Conservation (phyloP, 2,329 filamentous ascomycete genomes). For the Leptographium wingfieldii region DNA sequence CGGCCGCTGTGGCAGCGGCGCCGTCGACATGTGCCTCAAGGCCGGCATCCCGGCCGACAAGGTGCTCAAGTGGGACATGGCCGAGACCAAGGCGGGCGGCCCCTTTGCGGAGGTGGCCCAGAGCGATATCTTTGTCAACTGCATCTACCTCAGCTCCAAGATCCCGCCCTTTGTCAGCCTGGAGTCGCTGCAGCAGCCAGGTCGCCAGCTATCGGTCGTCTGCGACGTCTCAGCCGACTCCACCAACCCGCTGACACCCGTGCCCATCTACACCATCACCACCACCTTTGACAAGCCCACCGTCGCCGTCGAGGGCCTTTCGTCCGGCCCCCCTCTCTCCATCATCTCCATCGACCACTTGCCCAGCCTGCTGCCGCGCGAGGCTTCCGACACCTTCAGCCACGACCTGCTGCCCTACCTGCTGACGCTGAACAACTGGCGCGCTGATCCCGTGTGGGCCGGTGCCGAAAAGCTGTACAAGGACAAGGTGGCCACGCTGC, state of each 20-base stretch:
- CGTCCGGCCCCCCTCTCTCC: slow-evolving; percentile 43
- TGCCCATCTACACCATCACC: slow-evolving; percentile 73
- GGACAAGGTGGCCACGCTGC: slow-evolving; percentile 51
- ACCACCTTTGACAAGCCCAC: slow-evolving; percentile 87
- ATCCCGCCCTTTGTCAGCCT: slow-evolving; percentile 73
- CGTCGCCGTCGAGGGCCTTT: slow-evolving; percentile 53
- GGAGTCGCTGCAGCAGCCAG: slow-evolving; percentile 52
- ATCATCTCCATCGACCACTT: slow-evolving; percentile 86
- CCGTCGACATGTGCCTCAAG: slow-evolving; percentile 65
- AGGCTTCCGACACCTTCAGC: slow-evolving; percentile 76
- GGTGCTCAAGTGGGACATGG: slow-evolving; percentile 61
- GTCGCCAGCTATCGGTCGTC: slow-evolving; percentile 65
- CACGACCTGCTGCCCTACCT: slow-evolving; percentile 65
- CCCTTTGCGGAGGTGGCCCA: slow-evolving; percentile 70
- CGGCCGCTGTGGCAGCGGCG: slow-evolving; percentile 76
- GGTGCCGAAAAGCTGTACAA: slow-evolving; percentile 75
- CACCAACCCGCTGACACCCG: slow-evolving; percentile 47
- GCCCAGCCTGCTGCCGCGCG: slow-evolving; percentile 69
- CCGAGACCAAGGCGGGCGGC: slow-evolving; percentile 63
- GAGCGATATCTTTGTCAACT: slow-evolving; percentile 70
- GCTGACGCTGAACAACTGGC: slow-evolving; percentile 63
- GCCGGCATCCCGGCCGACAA: slow-evolving; percentile 58
- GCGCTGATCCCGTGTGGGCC: slow-evolving; percentile 65
- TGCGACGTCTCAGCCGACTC: slow-evolving; percentile 70
- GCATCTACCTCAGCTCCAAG: slow-evolving; percentile 65